Evolutionary conservation across 2,329 filamentous ascomycete species (phyloP).

Genomic region (Incumbomyces lentus): DNA sequence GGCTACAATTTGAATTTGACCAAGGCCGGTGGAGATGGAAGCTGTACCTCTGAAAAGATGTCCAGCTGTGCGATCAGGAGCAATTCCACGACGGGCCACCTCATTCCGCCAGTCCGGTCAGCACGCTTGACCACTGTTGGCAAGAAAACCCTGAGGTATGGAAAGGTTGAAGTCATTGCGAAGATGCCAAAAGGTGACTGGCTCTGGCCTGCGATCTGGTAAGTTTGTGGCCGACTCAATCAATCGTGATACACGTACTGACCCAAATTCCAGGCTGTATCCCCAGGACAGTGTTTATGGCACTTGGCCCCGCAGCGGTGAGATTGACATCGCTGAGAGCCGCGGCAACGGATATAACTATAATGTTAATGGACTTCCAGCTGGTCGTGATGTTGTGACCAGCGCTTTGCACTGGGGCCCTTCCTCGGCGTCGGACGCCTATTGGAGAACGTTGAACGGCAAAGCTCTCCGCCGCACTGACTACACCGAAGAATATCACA

Average conservation of each 20-base stretch:
- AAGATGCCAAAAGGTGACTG: slow-evolving; percentile 45
- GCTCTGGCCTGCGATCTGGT: slow-evolving; percentile 43
- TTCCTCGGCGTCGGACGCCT: slow-evolving; percentile 19
- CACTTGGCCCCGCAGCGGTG: slow-evolving; percentile 41
- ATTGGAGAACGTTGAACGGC: slow-evolving; percentile 23
- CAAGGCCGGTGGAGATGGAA: slow-evolving; percentile 24
- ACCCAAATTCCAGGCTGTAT: slow-evolving; percentile 28
- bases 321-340: slow-evolving; percentile 45
- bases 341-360: slow-evolving; percentile 38
- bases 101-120: slow-evolving; percentile 42
- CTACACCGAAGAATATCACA: slow-evolving; percentile 34
- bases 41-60: slow-evolving; percentile 31
- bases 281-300: slow-evolving; percentile 30
- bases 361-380: slow-evolving; percentile 16
- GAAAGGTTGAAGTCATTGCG: slow-evolving; percentile 44
- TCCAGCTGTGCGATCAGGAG: slow-evolving; percentile 12
- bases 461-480: slow-evolving; percentile 23
- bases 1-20: slow-evolving; percentile 33
- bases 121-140: slow-evolving; percentile 41
- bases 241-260: slow-evolving; percentile 28
- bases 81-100: slow-evolving; percentile 35
- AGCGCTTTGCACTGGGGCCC: slow-evolving; percentile 42
- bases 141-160: slow-evolving; percentile 40
- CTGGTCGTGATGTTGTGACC: slow-evolving; percentile 35
- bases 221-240: neutral